Evolutionary conservation across 306 rosid species (phyloP).

Genomic region (Erythrophleum fordii): DNA sequence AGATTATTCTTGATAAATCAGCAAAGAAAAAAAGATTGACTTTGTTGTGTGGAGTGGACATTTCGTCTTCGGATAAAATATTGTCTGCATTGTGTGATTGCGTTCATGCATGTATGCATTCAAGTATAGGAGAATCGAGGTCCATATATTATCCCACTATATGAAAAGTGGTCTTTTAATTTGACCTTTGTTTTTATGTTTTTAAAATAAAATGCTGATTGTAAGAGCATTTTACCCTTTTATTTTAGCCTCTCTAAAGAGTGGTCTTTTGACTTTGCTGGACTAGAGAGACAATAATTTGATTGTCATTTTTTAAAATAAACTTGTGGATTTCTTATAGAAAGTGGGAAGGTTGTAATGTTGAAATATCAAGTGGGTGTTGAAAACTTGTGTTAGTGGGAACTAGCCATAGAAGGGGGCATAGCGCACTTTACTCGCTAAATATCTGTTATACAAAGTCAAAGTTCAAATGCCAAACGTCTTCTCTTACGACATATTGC

Average conservation of each 20-base stretch:
- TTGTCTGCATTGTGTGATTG: neutral
- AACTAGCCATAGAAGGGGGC: slow-evolving; percentile 5
- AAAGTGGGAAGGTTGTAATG: neutral
- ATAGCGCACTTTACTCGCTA: slow-evolving; percentile 33
- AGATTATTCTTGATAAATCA: neutral
- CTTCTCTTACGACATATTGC: neutral
- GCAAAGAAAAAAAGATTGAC: neutral
- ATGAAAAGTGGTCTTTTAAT: slow-evolving; percentile 28
- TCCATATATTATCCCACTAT: slow-evolving; percentile 39
- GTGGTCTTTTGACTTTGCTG: slow-evolving; percentile 1
- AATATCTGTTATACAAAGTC: slow-evolving; percentile 24
- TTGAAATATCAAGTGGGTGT: slow-evolving; percentile 18
- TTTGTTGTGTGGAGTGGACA: neutral
- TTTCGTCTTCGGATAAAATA: slow-evolving; percentile 11
- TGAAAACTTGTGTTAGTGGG: slow-evolving; percentile 35
- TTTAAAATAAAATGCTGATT: neutral
- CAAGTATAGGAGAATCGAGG: neutral
- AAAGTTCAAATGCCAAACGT: neutral
- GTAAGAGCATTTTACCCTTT: slow-evolving; percentile 14
- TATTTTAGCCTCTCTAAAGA: neutral
- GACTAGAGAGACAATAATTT: neutral
- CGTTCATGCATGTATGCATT: slow-evolving; percentile 21
- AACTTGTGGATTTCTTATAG: neutral
- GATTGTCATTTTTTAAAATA: neutral
- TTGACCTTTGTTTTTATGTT: neutral